A percentile compares a stretch with the other conserved stretches of the same genome.
phyloP scores from a whole-genome alignment of 805 yeast species.

The Teunomyces cretensis region DNA sequence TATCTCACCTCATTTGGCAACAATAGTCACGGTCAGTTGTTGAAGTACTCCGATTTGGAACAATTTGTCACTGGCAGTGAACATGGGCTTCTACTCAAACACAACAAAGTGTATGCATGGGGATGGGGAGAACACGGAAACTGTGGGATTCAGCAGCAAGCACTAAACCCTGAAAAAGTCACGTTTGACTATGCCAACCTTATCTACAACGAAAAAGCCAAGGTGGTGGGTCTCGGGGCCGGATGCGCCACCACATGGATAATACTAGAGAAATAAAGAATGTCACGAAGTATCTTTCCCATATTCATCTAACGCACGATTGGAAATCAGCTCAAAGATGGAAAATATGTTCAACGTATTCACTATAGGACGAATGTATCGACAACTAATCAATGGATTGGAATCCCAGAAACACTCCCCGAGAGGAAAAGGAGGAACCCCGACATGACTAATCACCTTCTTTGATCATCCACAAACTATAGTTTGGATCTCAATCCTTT shows the following conservation, averaged over 20 bases:
- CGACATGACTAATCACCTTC: slow-evolving; percentile 13
- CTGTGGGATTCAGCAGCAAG: slow-evolving; percentile 52
- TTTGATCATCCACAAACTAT: slow-evolving; percentile 16
- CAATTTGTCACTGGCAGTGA: slow-evolving; percentile 72
- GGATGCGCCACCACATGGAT: slow-evolving; percentile 77
- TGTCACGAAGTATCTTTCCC: slow-evolving; percentile 79
- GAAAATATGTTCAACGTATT: slow-evolving; percentile 77
- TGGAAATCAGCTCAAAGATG: slow-evolving; percentile 52
- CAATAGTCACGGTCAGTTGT: slow-evolving; percentile 70
- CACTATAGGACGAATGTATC: slow-evolving; percentile 67
- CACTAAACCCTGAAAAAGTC: slow-evolving; percentile 21
- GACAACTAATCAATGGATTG: slow-evolving; percentile 20
- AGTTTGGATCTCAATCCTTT: slow-evolving; percentile 9
- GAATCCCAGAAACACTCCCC: not conserved
- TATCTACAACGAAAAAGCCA: slow-evolving; percentile 21
- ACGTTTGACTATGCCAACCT: slow-evolving; percentile 38
- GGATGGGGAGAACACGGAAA: slow-evolving; percentile 99
- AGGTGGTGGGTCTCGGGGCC: slow-evolving; percentile 41
- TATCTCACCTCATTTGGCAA: slow-evolving; percentile 61
- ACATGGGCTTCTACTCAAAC: slow-evolving; percentile 61
- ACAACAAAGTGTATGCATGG: slow-evolving; percentile 63
- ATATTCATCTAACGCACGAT: slow-evolving; percentile 60
- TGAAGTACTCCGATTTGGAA: slow-evolving; percentile 8
- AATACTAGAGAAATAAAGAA: slow-evolving; percentile 26
- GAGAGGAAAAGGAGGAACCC: slow-evolving; percentile 5